phyloP scores from a whole-genome alignment of 306 rosid species.

The Ormosia emarginata region DNA sequence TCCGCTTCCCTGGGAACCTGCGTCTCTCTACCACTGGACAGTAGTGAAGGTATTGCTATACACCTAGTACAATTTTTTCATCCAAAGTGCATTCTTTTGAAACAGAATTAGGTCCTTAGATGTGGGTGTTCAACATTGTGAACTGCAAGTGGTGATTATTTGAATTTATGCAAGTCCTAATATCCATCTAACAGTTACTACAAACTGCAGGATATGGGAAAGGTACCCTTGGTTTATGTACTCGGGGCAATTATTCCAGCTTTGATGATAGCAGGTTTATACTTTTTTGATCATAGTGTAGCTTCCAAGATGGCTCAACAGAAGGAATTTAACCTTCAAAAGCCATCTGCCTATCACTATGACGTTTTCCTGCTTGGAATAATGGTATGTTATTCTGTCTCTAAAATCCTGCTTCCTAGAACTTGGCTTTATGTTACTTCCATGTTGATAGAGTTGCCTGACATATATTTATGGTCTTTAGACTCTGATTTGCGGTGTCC shows the following conservation, averaged over 20 bases:
- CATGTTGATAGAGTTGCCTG: background rate
- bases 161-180: background rate
- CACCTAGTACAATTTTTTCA: background rate
- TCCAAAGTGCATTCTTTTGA: background rate
- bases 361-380: conserved; percentile 75
- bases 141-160: background rate
- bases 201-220: conserved; percentile 73
- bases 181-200: conserved; percentile 12
- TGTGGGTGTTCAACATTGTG: background rate
- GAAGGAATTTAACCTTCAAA: conserved; percentile 87
- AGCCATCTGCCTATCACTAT: conserved; percentile 86
- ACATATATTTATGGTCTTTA: conserved; percentile 26
- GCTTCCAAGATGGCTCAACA: conserved; percentile 91
- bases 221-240: conserved; percentile 58
- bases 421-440: conserved; percentile 1
- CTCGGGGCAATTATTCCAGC: conserved; percentile 78
- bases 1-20: conserved; percentile 81
- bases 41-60: conserved; percentile 52
- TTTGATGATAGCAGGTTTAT: conserved; percentile 82
- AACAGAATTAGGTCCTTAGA: background rate
- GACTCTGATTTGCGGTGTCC: conserved; percentile 76
- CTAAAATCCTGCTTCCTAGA: conserved; percentile 4
- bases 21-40: conserved; percentile 77
- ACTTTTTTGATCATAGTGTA: conserved; percentile 92
- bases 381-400: conserved; percentile 43